Evolutionary conservation across 306 rosid species (phyloP), one percentile per base, ranked within the genome.

Genomic region (Vigna mungo): DNA sequence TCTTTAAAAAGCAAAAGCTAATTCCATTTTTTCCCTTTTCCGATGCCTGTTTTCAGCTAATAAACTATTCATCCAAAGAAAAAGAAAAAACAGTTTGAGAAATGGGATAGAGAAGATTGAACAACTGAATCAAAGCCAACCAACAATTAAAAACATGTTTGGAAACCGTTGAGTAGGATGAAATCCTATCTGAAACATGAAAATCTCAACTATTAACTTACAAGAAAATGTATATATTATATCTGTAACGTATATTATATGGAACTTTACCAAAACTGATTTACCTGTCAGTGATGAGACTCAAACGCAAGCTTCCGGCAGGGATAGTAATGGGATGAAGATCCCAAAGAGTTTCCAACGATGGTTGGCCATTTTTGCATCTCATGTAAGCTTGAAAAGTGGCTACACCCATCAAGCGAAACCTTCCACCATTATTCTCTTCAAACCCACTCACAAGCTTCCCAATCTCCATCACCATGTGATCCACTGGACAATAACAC

Each of bases 281-380:
- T 75, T 85, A 96, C 96, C 98, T 92, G 78, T 90, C 76, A 76
- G 88, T 83, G 86, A 88, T 82, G 82, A 91, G 98, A 71, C 96
- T 96, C 84, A 96, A 78, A 34, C 88, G 63, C 85, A 96, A 85
- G 84, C 89, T 92, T 80, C 87, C 88, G 0, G 88, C 76, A 15
- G 99, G 96, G 21, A 91, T 82, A 49, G 98, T 91, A 68, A 92
- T 84, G 80, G 99, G 96, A 78, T 92, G 96, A 89, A 96, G 88
- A 68, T 88, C 88, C 97, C 93, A 96, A 84, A 89, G 60, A 80
- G 83, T 68, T 67, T 91, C 96, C 61, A 91, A 77, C 6, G 98
- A 89, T 60, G 94, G 97, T 9, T 86, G 74, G 32, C 90, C 94
- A 69, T 84, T 87, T 86, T 92, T 89, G 73, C 98, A 89, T 84